Evolutionary conservation across 768 basidiomycete genomes (phyloP), one percentile per base, ranked within the genome.

Genomic region (Kwoniella dendrophila): DNA sequence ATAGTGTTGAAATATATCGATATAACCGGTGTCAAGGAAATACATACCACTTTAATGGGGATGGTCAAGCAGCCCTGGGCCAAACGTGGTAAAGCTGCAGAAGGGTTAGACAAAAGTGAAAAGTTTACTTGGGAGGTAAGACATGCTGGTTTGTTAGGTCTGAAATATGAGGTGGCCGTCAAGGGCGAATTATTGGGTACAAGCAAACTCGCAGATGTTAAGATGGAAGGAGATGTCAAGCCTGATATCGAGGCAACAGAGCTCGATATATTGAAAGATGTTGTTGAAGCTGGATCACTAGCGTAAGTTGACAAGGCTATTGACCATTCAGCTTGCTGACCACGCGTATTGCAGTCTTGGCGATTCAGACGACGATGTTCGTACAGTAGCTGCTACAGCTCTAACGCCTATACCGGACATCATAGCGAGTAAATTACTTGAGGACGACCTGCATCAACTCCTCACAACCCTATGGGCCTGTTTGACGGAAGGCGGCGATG

Each of bases 151-250:
- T 81, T 99, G 62, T 84, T 98, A 8, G 96, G 96, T 1, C 87
- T 99, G 78, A 97, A 97, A 82, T 98, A 98, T 77, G 91, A 97
- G 78, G 93, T 98, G 36, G 96, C 95, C 14, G 96, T 98, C 18
- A 83, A 92, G 66, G 86, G 83, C 56, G 92, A 96, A 75, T 80
- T 97, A 24, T 87, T 98, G 59, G 45, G 50, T 20, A 7, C 36
- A 14, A 55, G 4, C 22, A 40, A 45, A 30, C 48, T 44, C 7
- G 61, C 43, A 18, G 48, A 55, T 16, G 79, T 76, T 26, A 74
- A 80, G 6, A 69, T 59, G 66, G 60, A 51, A 48, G 57, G 51
- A 24, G 68, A 71, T n/a, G 53, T 72, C 18, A 72, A 75, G 41
- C 43, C 50, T 49, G 70, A 74, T 24, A 30, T 59, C n/a, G 51